phyloP scores from a whole-genome alignment of 208 protist genomes.

The Herpetomonas samuelpessoai region DNA sequence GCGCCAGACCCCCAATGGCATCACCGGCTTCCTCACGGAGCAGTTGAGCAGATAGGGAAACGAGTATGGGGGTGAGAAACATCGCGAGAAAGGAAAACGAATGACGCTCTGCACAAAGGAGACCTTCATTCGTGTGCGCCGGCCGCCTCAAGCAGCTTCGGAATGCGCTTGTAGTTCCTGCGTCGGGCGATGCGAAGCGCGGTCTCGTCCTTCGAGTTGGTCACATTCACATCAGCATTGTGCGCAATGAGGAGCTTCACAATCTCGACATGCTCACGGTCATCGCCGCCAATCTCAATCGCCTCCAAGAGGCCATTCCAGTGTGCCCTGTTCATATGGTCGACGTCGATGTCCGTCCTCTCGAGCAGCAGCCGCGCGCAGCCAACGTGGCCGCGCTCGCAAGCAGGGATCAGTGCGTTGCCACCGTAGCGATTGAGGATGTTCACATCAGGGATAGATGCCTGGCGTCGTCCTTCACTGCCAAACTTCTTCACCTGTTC shows the following conservation, averaged over 20 bases:
- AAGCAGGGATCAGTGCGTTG: conserved; percentile 36
- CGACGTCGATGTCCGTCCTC: conserved; percentile 28
- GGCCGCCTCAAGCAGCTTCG: conserved; percentile 38
- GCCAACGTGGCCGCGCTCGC: conserved; percentile 45
- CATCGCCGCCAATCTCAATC: conserved; percentile 50
- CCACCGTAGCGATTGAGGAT: conserved; percentile 40
- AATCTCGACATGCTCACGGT: conserved; percentile 54
- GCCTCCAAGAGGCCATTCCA: conserved; percentile 42
- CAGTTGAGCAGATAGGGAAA: too few relatives aligned
- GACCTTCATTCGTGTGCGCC: conserved; percentile 24
- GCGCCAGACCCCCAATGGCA: too few relatives aligned
- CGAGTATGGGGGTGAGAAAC: conserved; percentile 1
- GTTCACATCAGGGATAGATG: conserved; percentile 35
- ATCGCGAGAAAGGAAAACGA: background rate
- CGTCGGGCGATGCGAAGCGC: conserved; percentile 44
- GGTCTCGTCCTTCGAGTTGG: conserved; percentile 31
- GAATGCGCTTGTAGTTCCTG: conserved; percentile 39
- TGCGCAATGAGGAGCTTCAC: conserved; percentile 45
- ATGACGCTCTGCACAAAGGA: background rate
- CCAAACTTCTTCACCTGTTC: conserved; percentile 21
- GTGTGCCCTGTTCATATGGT: conserved; percentile 40
- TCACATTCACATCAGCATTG: conserved; percentile 41
- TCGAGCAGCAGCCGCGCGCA: conserved; percentile 40
- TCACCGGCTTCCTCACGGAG: too few relatives aligned
- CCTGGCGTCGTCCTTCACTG: conserved; percentile 13